Conservation (phyloP, 208 protist genomes). For the Naegleria gruberi region DNA sequence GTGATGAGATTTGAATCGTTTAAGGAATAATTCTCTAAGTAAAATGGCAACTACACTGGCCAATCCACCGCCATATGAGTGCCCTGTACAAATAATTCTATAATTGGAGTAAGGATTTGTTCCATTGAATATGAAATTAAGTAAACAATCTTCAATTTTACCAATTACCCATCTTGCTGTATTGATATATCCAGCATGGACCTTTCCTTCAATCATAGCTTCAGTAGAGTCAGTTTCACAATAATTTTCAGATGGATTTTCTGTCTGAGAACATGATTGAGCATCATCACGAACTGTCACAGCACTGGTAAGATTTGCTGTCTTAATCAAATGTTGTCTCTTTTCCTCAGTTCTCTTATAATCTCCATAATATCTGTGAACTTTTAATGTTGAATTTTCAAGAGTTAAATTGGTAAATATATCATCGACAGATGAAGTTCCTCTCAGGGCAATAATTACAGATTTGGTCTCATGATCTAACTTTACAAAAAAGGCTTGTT, state of each 20-base stretch:
- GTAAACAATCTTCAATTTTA: background rate
- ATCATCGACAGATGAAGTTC: background rate
- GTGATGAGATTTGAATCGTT: background rate
- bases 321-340: background rate
- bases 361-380: background rate
- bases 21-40: background rate
- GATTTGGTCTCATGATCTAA: background rate
- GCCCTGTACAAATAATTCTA: background rate
- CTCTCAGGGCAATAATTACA: background rate
- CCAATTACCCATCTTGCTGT: background rate
- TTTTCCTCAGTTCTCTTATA: background rate
- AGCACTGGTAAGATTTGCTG: background rate
- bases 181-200: background rate
- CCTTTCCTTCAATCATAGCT: background rate
- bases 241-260: background rate
- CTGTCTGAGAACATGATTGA: too few relatives aligned
- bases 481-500: conserved; percentile 1
- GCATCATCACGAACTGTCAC: background rate
- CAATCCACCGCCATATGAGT: background rate
- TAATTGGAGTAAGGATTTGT: background rate
- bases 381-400: background rate
- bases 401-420: background rate
- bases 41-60: background rate
- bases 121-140: background rate
- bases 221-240: background rate